A percentile compares a stretch with the other conserved stretches of the same genome.
phyloP scores from a whole-genome alignment of 192 early-diverging fungal species.

The Oehlia diaphana region DNA sequence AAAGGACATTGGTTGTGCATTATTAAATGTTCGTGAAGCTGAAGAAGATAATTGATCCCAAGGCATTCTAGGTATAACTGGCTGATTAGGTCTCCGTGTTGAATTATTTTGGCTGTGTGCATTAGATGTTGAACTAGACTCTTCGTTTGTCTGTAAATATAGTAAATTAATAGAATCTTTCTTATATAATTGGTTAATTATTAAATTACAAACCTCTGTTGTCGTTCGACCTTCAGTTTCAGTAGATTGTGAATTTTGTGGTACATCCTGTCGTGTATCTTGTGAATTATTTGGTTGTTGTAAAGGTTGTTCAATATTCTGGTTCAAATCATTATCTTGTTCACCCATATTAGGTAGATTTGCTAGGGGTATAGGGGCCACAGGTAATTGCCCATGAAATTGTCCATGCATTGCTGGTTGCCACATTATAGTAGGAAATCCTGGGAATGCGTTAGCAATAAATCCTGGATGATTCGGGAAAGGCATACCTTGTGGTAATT shows the following conservation, averaged over 20 bases:
- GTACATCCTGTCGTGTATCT: not conserved
- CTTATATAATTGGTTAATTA: not conserved
- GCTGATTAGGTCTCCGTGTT: not conserved
- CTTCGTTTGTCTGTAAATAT: not conserved
- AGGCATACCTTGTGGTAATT: slow-evolving; percentile 5
- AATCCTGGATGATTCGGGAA: slow-evolving; percentile 9
- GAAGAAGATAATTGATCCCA: slow-evolving; percentile 19
- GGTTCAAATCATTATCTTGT: slow-evolving; percentile 4
- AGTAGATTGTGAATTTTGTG: not conserved
- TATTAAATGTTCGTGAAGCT: slow-evolving; percentile 9
- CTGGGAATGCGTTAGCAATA: slow-evolving; percentile 7
- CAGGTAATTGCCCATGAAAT: not conserved
- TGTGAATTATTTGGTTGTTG: slow-evolving; percentile 7
- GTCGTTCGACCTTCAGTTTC: not conserved
- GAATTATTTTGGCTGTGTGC: not conserved
- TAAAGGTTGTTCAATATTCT: not conserved
- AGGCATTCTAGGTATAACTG: not conserved
- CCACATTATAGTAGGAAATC: slow-evolving; percentile 8
- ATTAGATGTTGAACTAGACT: slow-evolving; percentile 7
- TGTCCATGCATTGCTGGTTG: slow-evolving; percentile 24
- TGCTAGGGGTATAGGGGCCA: not conserved
- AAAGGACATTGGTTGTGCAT: slow-evolving; percentile 1
- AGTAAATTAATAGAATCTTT: not conserved
- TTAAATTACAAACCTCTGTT: not conserved
- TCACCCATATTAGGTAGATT: slow-evolving; percentile 6